Conservation (phyloP, 1,139 yeast species). For the Scheffersomyces lignicola region DNA sequence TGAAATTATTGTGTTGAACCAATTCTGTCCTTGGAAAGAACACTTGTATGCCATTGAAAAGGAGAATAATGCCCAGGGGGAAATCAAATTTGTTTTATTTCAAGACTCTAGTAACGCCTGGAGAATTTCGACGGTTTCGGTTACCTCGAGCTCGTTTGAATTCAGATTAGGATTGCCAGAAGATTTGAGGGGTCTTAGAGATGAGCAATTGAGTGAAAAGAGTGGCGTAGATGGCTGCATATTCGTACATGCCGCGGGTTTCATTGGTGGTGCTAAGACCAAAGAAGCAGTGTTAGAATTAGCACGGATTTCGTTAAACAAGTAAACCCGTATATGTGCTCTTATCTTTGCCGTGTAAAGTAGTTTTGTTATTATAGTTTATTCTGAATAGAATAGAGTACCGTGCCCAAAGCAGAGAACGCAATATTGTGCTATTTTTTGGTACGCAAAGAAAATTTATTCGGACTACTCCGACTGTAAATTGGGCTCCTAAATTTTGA, state of each 20-base stretch:
- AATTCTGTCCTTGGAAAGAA: slow-evolving; percentile 93
- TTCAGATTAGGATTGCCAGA: slow-evolving; percentile 88
- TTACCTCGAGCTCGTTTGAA: slow-evolving; percentile 71
- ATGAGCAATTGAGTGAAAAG: slow-evolving; percentile 68
- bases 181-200: slow-evolving; percentile 92
- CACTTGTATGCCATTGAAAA: slow-evolving; percentile 77
- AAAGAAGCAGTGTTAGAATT: slow-evolving; percentile 74
- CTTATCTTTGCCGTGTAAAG: too few species aligned
- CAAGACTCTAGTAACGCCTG: slow-evolving; percentile 70
- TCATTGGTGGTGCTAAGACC: slow-evolving; percentile 91
- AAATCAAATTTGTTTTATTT: slow-evolving; percentile 75
- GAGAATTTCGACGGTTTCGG: slow-evolving; percentile 91
- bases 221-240: slow-evolving; percentile 84
- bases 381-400: too few species aligned
- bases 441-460: too few species aligned
- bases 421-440: too few species aligned
- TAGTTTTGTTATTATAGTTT: too few species aligned
- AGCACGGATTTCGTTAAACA: slow-evolving; percentile 50
- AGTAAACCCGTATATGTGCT: too few species aligned
- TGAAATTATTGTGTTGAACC: slow-evolving; percentile 66
- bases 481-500: too few species aligned
- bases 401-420: too few species aligned
- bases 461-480: too few species aligned
- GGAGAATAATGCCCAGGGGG: slow-evolving; percentile 54
- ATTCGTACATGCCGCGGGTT: slow-evolving; percentile 95